Evolutionary conservation across 129 eudicot genomes (phyloP).

Genomic region (Erigeron canadensis): DNA sequence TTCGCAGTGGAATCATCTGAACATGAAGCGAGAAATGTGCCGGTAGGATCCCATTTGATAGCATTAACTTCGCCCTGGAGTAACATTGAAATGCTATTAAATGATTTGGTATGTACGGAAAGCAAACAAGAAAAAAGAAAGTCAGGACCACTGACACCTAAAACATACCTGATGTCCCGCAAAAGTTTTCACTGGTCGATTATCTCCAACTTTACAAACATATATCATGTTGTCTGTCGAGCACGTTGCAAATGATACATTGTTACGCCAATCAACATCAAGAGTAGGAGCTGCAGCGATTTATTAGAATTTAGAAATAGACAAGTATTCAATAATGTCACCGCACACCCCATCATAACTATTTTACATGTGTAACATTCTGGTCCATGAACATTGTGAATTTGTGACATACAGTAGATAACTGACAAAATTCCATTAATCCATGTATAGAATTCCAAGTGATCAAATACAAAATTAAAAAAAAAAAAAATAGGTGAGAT

Average conservation of each 20-base stretch:
- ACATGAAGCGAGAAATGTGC: slow-evolving; percentile 84
- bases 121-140: neutral
- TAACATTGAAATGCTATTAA: slow-evolving; percentile 20
- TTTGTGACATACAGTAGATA: neutral
- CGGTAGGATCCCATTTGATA: slow-evolving; percentile 96
- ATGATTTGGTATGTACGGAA: too few species aligned
- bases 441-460: neutral
- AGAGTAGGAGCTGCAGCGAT: slow-evolving; percentile 75
- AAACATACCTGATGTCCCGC: slow-evolving; percentile 72
- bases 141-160: neutral
- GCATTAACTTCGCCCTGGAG: slow-evolving; percentile 93
- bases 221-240: slow-evolving; percentile 91
- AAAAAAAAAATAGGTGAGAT: neutral
- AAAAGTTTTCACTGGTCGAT: slow-evolving; percentile 70
- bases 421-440: neutral
- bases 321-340: neutral
- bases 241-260: slow-evolving; percentile 88
- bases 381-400: neutral
- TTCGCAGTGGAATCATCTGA: slow-evolving; percentile 94
- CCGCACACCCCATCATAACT: neutral
- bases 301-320: neutral
- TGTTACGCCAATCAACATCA: slow-evolving; percentile 97
- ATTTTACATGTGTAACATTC: neutral
- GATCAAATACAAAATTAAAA: neutral
- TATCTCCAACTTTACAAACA: slow-evolving; percentile 96